These are phyloP conservation scores for Primulina huaijiensis DNA, from an alignment of 257 asterid species.

Conservation along the genomic window DNA sequence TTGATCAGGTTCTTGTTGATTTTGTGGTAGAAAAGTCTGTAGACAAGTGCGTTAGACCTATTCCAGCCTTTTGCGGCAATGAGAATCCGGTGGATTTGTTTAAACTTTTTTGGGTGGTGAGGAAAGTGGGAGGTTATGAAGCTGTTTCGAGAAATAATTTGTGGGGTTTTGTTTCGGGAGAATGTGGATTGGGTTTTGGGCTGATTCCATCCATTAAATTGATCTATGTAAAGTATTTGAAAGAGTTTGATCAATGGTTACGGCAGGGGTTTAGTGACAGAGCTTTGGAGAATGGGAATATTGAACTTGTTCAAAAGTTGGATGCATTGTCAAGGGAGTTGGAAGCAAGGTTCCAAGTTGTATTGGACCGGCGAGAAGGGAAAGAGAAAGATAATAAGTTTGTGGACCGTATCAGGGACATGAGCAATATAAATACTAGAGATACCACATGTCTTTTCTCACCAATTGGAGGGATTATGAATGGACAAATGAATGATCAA, in stretches of 20 bases:
- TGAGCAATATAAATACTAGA: not conserved
- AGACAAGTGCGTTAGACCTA: conserved; percentile 37
- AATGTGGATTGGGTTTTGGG: conserved; percentile 44
- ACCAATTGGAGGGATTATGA: not conserved
- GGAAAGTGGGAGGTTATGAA: conserved; percentile 55
- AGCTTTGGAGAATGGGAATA: conserved; percentile 27
- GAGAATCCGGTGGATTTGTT: conserved; percentile 59
- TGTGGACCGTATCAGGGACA: conserved; percentile 23
- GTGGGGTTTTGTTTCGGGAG: conserved; percentile 60
- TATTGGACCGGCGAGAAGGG: conserved; percentile 2
- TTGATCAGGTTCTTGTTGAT: conserved; percentile 46
- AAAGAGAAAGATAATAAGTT: conserved; percentile 1
- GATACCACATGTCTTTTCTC: conserved; percentile 14
- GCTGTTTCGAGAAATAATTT: conserved; percentile 34
- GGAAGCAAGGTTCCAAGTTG: conserved; percentile 28
- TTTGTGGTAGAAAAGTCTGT: conserved; percentile 42
- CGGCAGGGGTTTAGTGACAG: conserved; percentile 25
- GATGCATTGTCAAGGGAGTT: conserved; percentile 46
- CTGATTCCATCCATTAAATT: conserved; percentile 39
- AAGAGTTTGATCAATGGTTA: conserved; percentile 60
- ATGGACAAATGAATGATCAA: not conserved
- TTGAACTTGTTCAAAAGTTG: conserved; percentile 34
- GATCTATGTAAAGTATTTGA: conserved; percentile 54
- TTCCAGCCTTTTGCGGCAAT: conserved; percentile 47
- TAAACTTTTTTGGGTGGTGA: conserved; percentile 61